Conservation (phyloP, 371 early-diverging fungal genomes). For the Rhizopus arrhizus region DNA sequence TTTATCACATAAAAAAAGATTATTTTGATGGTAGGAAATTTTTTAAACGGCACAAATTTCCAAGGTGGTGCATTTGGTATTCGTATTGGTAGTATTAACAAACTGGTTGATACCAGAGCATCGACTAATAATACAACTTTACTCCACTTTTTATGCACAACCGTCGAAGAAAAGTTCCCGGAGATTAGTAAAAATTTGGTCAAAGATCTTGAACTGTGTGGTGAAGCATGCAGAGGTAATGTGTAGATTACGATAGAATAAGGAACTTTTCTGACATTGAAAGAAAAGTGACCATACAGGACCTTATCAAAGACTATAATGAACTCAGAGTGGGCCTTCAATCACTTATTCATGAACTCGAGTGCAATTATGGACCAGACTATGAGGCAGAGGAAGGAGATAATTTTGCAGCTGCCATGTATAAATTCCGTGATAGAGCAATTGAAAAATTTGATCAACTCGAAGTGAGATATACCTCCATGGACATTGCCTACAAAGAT, state of each 20-base stretch:
- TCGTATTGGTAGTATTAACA: conserved; percentile 84
- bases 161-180: conserved; percentile 70
- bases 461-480: conserved; percentile 53
- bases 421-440: conserved; percentile 56
- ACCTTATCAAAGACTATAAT: conserved; percentile 60
- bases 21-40: conserved; percentile 88
- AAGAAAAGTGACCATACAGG: conserved; percentile 55
- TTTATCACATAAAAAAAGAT: conserved; percentile 46
- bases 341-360: conserved; percentile 51
- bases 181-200: conserved; percentile 56
- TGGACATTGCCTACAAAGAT: conserved; percentile 72
- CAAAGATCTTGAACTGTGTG: conserved; percentile 69
- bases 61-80: conserved; percentile 93
- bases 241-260: conserved; percentile 15
- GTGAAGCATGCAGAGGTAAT: conserved; percentile 75
- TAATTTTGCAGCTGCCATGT: conserved; percentile 47
- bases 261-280: background rate
- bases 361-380: conserved; percentile 40
- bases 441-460: conserved; percentile 52
- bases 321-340: conserved; percentile 59
- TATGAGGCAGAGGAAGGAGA: conserved; percentile 34
- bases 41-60: conserved; percentile 86
- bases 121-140: conserved; percentile 70
- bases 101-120: conserved; percentile 85
- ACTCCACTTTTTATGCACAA: conserved; percentile 76